Percentiles rank a stretch among this genome's conserved stretches.
Evolutionary conservation across 208 protist genomes (phyloP).

Genomic region (Crithidia mellificae): DNA sequence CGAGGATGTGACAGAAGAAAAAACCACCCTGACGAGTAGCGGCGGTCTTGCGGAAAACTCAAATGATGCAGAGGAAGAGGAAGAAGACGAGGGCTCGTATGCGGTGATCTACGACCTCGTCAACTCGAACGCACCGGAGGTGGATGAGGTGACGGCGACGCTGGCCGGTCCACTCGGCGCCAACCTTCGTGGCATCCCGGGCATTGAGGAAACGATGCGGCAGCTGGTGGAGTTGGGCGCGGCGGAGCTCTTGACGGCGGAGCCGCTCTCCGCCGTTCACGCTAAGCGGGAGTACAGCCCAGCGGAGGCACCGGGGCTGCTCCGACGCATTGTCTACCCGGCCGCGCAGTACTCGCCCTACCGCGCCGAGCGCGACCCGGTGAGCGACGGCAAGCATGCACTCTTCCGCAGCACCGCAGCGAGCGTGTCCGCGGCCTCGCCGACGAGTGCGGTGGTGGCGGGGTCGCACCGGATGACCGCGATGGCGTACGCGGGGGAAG

Average conservation of each 20-base stretch:
- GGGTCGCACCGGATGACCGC: neutral
- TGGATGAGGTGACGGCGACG: conserved; percentile 10
- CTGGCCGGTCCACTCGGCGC: conserved; percentile 7
- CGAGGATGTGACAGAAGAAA: neutral
- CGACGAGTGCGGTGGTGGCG: conserved; percentile 3
- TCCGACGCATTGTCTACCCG: conserved; percentile 64
- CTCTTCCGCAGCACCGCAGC: conserved; percentile 5
- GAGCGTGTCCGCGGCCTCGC: conserved; percentile 3
- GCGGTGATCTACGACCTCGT: conserved; percentile 37
- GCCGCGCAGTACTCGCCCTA: conserved; percentile 75
- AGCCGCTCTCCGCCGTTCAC: conserved; percentile 29
- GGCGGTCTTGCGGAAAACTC: neutral
- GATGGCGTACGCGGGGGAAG: conserved; percentile 12
- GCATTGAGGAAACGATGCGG: conserved; percentile 49
- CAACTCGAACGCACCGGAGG: conserved; percentile 12
- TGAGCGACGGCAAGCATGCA: conserved; percentile 21
- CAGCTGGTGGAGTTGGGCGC: conserved; percentile 73
- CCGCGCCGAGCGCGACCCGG: conserved; percentile 59
- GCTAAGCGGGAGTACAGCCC: conserved; percentile 53
- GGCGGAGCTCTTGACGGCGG: conserved; percentile 55
- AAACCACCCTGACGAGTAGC: neutral
- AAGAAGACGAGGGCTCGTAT: conserved; percentile 6
- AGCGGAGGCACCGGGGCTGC: conserved; percentile 41
- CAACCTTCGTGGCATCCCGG: conserved; percentile 3
- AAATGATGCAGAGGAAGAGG: conserved; percentile 4